A percentile compares a stretch with the other conserved stretches of the same genome.
phyloP scores from a whole-genome alignment of 1,284 basidiomycete species.

The Fomes fomentarius region DNA sequence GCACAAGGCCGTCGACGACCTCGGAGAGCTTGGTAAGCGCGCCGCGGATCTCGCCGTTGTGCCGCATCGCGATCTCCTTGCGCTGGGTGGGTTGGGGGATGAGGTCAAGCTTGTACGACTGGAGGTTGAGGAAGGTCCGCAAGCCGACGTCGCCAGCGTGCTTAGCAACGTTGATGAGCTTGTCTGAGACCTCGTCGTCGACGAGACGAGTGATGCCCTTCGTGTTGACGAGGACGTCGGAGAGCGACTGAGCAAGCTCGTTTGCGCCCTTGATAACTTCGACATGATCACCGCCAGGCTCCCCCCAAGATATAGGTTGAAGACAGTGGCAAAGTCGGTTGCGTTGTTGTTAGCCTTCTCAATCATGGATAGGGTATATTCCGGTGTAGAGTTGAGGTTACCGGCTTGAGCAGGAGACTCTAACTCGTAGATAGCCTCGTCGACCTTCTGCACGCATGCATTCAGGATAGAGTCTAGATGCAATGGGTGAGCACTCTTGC shows the following conservation, averaged over 20 bases:
- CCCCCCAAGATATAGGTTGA: slow-evolving; percentile 91
- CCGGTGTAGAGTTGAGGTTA: slow-evolving; percentile 95
- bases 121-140: slow-evolving; percentile 93
- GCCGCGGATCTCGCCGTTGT: slow-evolving; percentile 84
- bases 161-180: slow-evolving; percentile 86
- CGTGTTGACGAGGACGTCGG: slow-evolving; percentile 90
- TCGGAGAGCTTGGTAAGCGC: slow-evolving; percentile 88
- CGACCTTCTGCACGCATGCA: slow-evolving; percentile 95
- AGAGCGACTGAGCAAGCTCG: slow-evolving; percentile 91
- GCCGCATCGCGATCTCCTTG: slow-evolving; percentile 88
- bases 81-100: slow-evolving; percentile 71
- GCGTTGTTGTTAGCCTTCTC: slow-evolving; percentile 95
- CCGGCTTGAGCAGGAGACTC: slow-evolving; percentile 94
- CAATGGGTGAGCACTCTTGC: slow-evolving; percentile 6
- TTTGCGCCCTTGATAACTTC: slow-evolving; percentile 98
- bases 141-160: slow-evolving; percentile 86
- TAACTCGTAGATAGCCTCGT: slow-evolving; percentile 96
- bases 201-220: slow-evolving; percentile 96
- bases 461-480: slow-evolving; percentile 91
- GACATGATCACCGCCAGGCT: slow-evolving; percentile 92
- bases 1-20: slow-evolving; percentile 84
- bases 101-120: slow-evolving; percentile 92
- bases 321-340: slow-evolving; percentile 95
- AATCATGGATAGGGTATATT: slow-evolving; percentile 98
- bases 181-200: slow-evolving; percentile 89